Evolutionary conservation across 148 eudicot genomes (phyloP), one percentile per base, ranked within the genome.

Genomic region (Rhododendron mucronatum): DNA sequence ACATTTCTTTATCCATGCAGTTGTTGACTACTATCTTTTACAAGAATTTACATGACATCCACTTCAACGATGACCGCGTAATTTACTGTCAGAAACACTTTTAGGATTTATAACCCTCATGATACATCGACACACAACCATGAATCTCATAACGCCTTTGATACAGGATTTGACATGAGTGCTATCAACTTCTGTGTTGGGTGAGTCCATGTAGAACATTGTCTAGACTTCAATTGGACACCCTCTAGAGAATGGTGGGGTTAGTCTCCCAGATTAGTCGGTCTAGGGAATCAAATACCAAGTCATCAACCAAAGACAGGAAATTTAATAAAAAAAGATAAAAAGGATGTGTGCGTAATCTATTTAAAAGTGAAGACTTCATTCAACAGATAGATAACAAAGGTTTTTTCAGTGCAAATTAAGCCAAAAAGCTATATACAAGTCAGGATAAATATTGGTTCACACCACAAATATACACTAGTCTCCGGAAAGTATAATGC

Each of bases 401-500:
- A 73, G 63, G 61, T 69, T 83, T 50, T 30, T 9, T 2, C 47
- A 37, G 16, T 87, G 67, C 88, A 86, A 73, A 63, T 18, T 35
- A 59, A 50, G 65, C 77, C 73, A 44, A 82, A 65, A 20, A 30
- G 55, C 82, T 90, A 84, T 80, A 85, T 87, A 87, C 86, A 87
- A 75, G 82, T 50, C 11, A 8, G n/a, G 9, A 65, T 9, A 7
- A 55, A 35, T 47, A 47, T 35, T 71, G 37, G 18, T n/a, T 47
- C 55, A 69, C 26, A 15, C 77, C 77, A 71, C 37, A 71, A 67
- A 71, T 71, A 13, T 71, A 71, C 77, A 71, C 12, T 5, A 71
- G 77, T 26, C 71, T 65, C 12, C 14, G 4, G 71, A 65, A 65
- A 65, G 30, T 10, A 26, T 2, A 65, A 41, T 65, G 30, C 30